Base-by-base conservation (phyloP, 352 stramenopile genomes). In the Lagenidium giganteum region DNA sequence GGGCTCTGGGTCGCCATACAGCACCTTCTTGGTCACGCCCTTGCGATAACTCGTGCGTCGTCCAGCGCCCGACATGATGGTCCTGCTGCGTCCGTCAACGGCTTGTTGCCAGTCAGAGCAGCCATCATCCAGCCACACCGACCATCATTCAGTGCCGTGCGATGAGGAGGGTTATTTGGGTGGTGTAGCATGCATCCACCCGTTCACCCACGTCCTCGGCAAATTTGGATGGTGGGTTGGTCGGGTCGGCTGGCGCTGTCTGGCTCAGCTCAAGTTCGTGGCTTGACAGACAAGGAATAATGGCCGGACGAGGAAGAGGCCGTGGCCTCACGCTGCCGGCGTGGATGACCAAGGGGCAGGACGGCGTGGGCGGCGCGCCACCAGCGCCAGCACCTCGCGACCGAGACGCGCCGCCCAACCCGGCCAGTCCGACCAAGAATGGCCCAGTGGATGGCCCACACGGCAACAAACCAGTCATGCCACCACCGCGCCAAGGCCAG, bases 31-130 rank as follows among this genome's bases (percentile, higher is more conserved):
- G 23, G 86, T 96, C 49, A 97, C 90, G 48, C 82, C 85, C 67
- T 97, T 97, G 49, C 90, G 87, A 54, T 97, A 97, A 32, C 71
- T 73, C 42, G 79, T 95, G 64, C 91, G 93, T 35, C 90, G 66
- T 31, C 88, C 88, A 32, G 71, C 78, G n/a, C 89, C 87, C 47
- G 87, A 95, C 90, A 97, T 97, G 22, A 5, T 64, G 18, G 8
- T 51, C n/a, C 5, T 33, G 4, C n/a, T n/a, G n/a, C n/a, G n/a
- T n/a, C n/a, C n/a, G n/a, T n/a, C n/a, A n/a, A n/a, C n/a, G n/a
- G 28, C n/a, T 33, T 33, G 11, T 33, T 33, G 28, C n/a, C 28
- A 33, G 28, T n/a, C 28, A 33, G 28, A n/a, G n/a, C n/a, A n/a
- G n/a, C n/a, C n/a, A n/a, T n/a, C n/a, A n/a, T n/a, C n/a, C n/a